Conservation (phyloP, 2,329 filamentous ascomycete genomes). For the Atkinsonella texensis region DNA sequence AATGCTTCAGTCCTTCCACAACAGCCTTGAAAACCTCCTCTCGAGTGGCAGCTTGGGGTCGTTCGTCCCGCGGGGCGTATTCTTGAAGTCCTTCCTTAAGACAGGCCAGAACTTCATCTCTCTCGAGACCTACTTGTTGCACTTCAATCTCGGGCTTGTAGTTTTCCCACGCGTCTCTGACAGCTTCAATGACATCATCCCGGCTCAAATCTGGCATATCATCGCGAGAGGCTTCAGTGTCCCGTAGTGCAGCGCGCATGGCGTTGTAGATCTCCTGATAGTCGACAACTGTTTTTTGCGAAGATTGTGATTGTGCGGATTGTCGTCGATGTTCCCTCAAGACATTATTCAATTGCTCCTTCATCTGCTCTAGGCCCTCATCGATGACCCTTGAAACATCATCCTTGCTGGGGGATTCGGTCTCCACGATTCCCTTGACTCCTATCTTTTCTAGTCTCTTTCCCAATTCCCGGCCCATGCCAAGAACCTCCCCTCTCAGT, state of each 20-base stretch:
- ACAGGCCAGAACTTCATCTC: slow-evolving; percentile 80
- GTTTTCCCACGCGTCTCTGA: slow-evolving; percentile 83
- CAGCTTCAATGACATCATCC: slow-evolving; percentile 76
- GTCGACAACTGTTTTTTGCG: slow-evolving; percentile 51
- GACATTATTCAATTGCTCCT: slow-evolving; percentile 69
- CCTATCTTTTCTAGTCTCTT: slow-evolving; percentile 67
- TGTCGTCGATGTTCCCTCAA: slow-evolving; percentile 64
- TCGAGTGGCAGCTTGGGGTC: slow-evolving; percentile 51
- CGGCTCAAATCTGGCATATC: slow-evolving; percentile 43
- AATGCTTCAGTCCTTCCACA: slow-evolving; percentile 73
- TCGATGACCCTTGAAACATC: slow-evolving; percentile 69
- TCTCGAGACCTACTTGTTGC: slow-evolving; percentile 79
- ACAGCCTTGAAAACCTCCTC: slow-evolving; percentile 81
- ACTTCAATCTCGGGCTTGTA: slow-evolving; percentile 91
- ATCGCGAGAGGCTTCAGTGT: slow-evolving; percentile 37
- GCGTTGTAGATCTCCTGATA: slow-evolving; percentile 79
- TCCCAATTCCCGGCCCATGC: slow-evolving; percentile 86
- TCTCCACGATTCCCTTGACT: slow-evolving; percentile 30
- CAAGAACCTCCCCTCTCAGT: slow-evolving; percentile 80
- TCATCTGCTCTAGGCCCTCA: slow-evolving; percentile 69
- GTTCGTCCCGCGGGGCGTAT: slow-evolving; percentile 46
- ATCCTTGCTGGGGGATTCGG: slow-evolving; percentile 45
- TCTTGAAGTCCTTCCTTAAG: slow-evolving; percentile 75
- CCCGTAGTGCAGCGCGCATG: slow-evolving; percentile 62
- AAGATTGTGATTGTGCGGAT: slow-evolving; percentile 50